Evolutionary conservation across 129 eudicot species (phyloP).

Genomic region (Tanacetum coccineum): DNA sequence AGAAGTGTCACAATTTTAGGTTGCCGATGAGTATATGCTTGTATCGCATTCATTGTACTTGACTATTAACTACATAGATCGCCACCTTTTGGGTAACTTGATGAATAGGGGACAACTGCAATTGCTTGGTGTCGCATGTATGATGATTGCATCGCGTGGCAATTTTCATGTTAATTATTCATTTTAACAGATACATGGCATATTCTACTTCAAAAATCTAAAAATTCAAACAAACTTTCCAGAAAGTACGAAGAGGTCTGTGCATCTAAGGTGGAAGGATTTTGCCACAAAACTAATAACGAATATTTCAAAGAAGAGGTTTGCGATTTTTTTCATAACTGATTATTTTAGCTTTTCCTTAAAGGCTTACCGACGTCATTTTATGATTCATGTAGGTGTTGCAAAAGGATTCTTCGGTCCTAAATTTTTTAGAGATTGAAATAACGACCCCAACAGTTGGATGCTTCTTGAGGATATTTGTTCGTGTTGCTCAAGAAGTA

Average conservation of each 20-base stretch:
- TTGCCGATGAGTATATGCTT: no score
- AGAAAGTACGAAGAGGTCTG: conserved; percentile 22
- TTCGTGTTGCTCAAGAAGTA: conserved; percentile 76
- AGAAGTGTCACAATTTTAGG: no score
- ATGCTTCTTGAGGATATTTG: conserved; percentile 84
- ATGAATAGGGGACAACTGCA: no score
- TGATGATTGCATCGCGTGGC: conserved; percentile 28
- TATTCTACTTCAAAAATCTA: not conserved
- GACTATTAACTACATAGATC: no score
- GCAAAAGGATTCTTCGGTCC: not conserved
- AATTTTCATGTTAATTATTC: not conserved
- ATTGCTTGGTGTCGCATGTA: conserved; percentile 22
- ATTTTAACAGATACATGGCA: not conserved
- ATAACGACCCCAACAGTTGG: conserved; percentile 83
- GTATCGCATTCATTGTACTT: no score
- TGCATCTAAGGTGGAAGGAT: conserved; percentile 20
- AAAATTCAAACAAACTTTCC: conserved; percentile 14
- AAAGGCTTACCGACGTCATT: no score
- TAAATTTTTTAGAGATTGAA: conserved; percentile 46
- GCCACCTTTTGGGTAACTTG: no score
- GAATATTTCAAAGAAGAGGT: conserved; percentile 85
- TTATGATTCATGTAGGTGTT: no score
- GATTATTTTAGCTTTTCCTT: no score
- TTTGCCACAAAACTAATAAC: conserved; percentile 92
- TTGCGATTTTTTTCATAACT: no score